Evolutionary conservation across 1,139 yeast genomes (phyloP), one percentile per base, ranked within the genome.

Genomic region (Pichia sp.): DNA sequence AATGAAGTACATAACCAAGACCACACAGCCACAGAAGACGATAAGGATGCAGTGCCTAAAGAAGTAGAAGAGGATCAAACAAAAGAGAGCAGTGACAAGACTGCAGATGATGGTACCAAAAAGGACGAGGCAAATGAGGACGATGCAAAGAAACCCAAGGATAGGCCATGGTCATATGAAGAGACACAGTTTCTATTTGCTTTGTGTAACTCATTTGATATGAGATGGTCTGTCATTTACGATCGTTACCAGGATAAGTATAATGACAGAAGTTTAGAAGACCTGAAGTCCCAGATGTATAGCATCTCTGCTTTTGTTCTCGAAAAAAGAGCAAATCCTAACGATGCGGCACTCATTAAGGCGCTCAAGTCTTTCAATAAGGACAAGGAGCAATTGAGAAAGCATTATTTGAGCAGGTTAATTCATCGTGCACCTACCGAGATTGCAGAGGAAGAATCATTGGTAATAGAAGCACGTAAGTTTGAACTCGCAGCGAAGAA

Each of bases 361-460:
- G 58, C 74, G 37, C 57, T 72, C 39, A 56, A 60, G 29, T 38
- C 51, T 22, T 91, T 69, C 55, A 76, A 85, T 23, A 80, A 77
- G 47, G 50, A 62, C 3, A 75, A 74, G 46, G 98, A 93, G 56
- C 45, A 71, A 18, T 85, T 80, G 47, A 72, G 98, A 48, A 91
- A 88, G 50, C 74, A 74, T 36, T 91, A 91, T 53, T 63, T 91
- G 35, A 82, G 79, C 49, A 74, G 84, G 45, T 64, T 91, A 22
- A 65, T 91, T 31, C 76, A 77, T 37, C 67, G 99, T 48, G 79
- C 93, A 4, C 96, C 98, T 0, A 95, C 96, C 0, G 98, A 91
- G 55, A 85, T 91, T 28, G 97, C 98, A 0, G 98, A 91, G 59
- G 99, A 91, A 58, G 97, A 93, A 57, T 86, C 95, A 0, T 65